Conservation (phyloP, 495 filamentous ascomycete genomes). For the Lophiotrema nucula region DNA sequence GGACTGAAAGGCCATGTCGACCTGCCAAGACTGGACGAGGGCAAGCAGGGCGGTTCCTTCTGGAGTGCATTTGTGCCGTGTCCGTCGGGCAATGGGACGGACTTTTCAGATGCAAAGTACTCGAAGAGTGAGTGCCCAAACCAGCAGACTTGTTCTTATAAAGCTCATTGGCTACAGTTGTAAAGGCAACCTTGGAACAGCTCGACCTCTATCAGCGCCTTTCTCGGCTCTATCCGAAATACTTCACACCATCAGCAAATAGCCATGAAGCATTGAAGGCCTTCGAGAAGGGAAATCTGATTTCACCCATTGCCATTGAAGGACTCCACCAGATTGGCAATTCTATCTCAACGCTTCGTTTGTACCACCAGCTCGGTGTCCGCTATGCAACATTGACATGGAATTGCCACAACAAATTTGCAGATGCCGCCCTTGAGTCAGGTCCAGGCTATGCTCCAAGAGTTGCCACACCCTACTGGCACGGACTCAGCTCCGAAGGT, state of each 20-base stretch:
- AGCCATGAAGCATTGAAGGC: constrained; percentile 57
- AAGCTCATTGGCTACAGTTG: constrained; percentile 43
- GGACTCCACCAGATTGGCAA: constrained; percentile 96
- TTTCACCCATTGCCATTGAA: constrained; percentile 79
- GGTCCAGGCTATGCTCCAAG: constrained; percentile 32
- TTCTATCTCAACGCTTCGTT: constrained; percentile 70
- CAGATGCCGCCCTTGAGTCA: constrained; percentile 71
- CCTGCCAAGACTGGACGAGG: constrained; percentile 61
- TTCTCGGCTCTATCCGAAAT: constrained; percentile 61
- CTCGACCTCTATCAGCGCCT: constrained; percentile 78
- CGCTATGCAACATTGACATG: constrained; percentile 88
- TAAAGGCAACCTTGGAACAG: constrained; percentile 75
- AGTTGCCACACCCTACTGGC: constrained; percentile 44
- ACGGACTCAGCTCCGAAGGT: constrained; percentile 65
- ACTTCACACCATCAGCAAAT: constrained; percentile 63
- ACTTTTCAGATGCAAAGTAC: constrained; percentile 76
- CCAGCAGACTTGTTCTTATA: not conserved
- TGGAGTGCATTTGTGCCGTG: constrained; percentile 88
- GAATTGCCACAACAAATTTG: constrained; percentile 90
- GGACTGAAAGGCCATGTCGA: constrained; percentile 73
- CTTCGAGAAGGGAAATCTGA: constrained; percentile 60
- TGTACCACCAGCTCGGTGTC: constrained; percentile 76
- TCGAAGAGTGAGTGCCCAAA: constrained; percentile 44
- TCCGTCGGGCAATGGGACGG: constrained; percentile 59
- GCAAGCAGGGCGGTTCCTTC: constrained; percentile 72